phyloP scores from a whole-genome alignment of 208 protist genomes.

The Leptomonas seymouri region DNA sequence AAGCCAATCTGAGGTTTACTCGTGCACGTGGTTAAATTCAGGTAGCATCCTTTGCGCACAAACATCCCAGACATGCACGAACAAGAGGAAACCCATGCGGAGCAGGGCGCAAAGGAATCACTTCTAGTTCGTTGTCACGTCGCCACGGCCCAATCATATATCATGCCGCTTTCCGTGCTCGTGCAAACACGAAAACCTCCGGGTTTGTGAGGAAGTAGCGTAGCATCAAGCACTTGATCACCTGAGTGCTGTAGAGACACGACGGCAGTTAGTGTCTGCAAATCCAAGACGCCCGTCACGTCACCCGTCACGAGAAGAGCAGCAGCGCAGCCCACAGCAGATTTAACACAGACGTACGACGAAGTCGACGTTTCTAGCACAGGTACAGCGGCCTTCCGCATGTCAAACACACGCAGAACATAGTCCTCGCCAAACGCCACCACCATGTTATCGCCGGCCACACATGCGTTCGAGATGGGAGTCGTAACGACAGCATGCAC shows the following conservation, averaged over 20 bases:
- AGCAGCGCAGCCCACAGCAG: slow-evolving; percentile 4
- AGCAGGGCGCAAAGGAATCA: background rate
- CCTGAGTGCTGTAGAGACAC: slow-evolving; percentile 40
- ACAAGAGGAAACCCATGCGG: background rate
- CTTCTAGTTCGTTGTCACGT: slow-evolving; percentile 13
- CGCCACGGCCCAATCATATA: slow-evolving; percentile 43
- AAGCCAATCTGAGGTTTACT: too few relatives aligned
- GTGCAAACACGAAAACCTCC: slow-evolving; percentile 32
- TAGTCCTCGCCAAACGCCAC: slow-evolving; percentile 29
- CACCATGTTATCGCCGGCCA: slow-evolving; percentile 13
- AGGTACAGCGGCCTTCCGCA: slow-evolving; percentile 15
- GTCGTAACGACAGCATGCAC: background rate
- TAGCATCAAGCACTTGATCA: slow-evolving; percentile 44
- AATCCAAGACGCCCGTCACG: slow-evolving; percentile 37
- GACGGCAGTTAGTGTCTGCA: slow-evolving; percentile 23
- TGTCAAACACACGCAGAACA: slow-evolving; percentile 28
- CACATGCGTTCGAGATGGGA: slow-evolving; percentile 11
- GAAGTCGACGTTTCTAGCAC: slow-evolving; percentile 11
- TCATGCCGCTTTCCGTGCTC: slow-evolving; percentile 38
- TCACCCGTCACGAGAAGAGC: slow-evolving; percentile 40
- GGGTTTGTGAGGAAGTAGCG: slow-evolving; percentile 18
- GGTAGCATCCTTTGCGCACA: too few relatives aligned
- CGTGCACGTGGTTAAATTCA: too few relatives aligned
- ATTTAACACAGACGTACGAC: slow-evolving; percentile 25
- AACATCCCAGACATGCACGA: background rate